Conservation (phyloP, 768 basidiomycete genomes). For the Termitomyces sp. region DNA sequence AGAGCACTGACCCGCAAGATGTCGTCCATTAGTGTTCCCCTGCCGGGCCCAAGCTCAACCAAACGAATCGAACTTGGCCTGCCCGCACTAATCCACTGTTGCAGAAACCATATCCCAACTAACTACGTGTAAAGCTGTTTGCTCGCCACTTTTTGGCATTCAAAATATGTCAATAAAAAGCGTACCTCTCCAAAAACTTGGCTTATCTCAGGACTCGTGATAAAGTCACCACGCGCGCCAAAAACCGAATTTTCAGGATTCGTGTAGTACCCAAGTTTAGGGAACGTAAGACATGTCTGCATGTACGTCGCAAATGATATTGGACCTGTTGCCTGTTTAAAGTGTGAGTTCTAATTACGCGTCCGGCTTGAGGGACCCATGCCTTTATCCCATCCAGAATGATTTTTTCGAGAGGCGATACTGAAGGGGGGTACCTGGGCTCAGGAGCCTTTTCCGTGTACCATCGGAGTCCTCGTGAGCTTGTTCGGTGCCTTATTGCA, state of each 20-base stretch:
- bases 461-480: neutral
- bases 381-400: constrained; percentile 75
- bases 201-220: constrained; percentile 94
- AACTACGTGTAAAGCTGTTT: constrained; percentile 48
- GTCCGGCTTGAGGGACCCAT: constrained; percentile 5
- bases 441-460: constrained; percentile 10
- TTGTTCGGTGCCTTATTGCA: neutral
- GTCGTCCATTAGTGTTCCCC: constrained; percentile 90
- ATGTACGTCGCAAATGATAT: constrained; percentile 88
- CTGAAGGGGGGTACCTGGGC: constrained; percentile 7
- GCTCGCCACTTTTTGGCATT: constrained; percentile 36
- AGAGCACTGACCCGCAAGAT: constrained; percentile 66
- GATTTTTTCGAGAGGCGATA: constrained; percentile 58
- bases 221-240: constrained; percentile 87
- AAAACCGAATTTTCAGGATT: constrained; percentile 71
- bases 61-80: constrained; percentile 53
- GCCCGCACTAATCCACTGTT: constrained; percentile 64
- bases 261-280: constrained; percentile 91
- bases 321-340: constrained; percentile 77
- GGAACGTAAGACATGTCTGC: constrained; percentile 87
- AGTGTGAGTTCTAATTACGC: constrained; percentile 3
- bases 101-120: constrained; percentile 81
- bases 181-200: constrained; percentile 95
- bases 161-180: constrained; percentile 3
- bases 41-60: constrained; percentile 91